A percentile compares a stretch with the other conserved stretches of the same genome.
Evolutionary conservation across 1,139 yeast species (phyloP).

Genomic region (Yamadazyma dendronema): DNA sequence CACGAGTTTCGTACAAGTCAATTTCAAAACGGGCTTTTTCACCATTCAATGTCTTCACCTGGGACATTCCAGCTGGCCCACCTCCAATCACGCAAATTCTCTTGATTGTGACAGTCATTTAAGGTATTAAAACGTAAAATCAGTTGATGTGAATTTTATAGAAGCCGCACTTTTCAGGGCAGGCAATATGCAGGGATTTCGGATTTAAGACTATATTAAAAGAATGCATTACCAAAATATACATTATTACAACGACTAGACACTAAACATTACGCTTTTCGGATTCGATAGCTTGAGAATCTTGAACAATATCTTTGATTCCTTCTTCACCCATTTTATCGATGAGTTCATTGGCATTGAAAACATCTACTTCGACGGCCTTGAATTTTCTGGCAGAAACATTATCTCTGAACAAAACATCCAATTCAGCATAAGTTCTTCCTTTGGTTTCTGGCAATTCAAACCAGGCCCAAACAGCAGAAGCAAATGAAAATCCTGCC

Average conservation of each 20-base stretch:
- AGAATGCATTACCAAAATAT: too few relatives aligned
- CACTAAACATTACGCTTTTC: neutral
- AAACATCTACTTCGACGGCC: constrained; percentile 29
- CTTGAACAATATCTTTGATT: constrained; percentile 29
- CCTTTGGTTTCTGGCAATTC: constrained; percentile 59
- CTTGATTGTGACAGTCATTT: constrained; percentile 3
- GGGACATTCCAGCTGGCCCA: constrained; percentile 51
- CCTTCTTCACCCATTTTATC: constrained; percentile 36
- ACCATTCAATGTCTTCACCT: constrained; percentile 44
- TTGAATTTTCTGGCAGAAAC: constrained; percentile 46
- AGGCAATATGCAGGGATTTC: too few relatives aligned
- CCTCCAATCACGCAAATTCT: constrained; percentile 49
- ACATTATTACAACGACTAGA: too few relatives aligned
- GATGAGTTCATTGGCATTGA: constrained; percentile 32
- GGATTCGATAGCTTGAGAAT: constrained; percentile 5
- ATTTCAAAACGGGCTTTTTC: constrained; percentile 37
- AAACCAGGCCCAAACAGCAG: constrained; percentile 47
- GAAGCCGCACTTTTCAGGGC: too few relatives aligned
- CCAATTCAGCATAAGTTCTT: constrained; percentile 61
- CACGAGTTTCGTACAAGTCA: constrained; percentile 44
- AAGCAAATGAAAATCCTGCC: constrained; percentile 47
- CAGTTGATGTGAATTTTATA: too few relatives aligned
- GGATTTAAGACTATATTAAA: too few relatives aligned
- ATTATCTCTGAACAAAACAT: constrained; percentile 43
- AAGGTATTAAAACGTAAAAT: too few relatives aligned